Base-by-base conservation (phyloP, 345 rosid species). In the Linum tenue region DNA sequence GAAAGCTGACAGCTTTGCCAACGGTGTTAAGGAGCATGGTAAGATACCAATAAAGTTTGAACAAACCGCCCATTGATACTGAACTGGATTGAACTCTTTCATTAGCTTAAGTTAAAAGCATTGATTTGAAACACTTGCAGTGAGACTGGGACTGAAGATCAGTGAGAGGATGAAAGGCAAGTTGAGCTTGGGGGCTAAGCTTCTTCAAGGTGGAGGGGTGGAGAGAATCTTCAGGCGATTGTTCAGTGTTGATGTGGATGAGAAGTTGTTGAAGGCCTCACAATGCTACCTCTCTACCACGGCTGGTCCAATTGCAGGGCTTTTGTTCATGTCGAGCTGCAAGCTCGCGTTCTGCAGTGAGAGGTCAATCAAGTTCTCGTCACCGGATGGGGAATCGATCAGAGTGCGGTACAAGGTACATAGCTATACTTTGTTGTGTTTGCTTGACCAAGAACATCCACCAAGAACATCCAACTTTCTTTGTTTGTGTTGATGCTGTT, bases 221-320 rank as follows among this genome's bases (percentile, higher is more conserved):
- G 39, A 73, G 69, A 73, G 68, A 63, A 41, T 72, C 4, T 85
- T 81, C 67, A 77, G 74, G 43, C 69, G 55, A 51, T 74, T 79
- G 10, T 83, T 85, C 17, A 75, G 12, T 11, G 80, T 79, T 43
- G 14, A 68, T 38, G 74, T 81, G 16, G 84, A 70, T 67, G 90
- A 85, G 70, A 76, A 56, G 57, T 65, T 85, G 7, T 66, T 83
- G 70, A 85, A 79, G 71, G 85, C 83, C 0, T 81, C 67, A 11
- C 87, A 85, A 39, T 85, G 90, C 42, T 76, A 81, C 65, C 60
- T 85, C 64, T 85, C 87, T 0, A 83, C 87, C 50, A 83, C 87
- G 1, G 76, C 83, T 2, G 84, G 87, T 61, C 90, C 90, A 9
- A 53, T 73, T 51, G 76, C 87, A 4, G 87, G 90, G 10, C 73